These are phyloP conservation scores for Neurospora sp. DNA, from an alignment of 495 filamentous ascomycete species.

Conservation along the genomic window DNA sequence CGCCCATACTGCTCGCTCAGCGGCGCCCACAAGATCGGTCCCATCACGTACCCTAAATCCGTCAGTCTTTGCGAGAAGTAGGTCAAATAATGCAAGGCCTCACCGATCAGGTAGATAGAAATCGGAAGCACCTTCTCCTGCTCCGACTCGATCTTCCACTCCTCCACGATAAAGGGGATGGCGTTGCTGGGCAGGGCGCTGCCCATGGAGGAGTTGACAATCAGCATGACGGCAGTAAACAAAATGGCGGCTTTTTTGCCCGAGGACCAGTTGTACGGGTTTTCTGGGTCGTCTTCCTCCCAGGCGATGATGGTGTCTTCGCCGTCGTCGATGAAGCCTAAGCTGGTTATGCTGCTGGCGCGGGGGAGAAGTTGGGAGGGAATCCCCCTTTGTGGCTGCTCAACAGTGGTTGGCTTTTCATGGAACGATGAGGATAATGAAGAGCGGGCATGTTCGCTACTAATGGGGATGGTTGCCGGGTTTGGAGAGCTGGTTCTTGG, in stretches of 20 bases:
- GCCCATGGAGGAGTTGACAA: slow-evolving; percentile 67
- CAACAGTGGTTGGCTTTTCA: not conserved
- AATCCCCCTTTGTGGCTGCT: not conserved
- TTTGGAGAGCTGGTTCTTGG: not conserved
- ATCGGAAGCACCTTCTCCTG: slow-evolving; percentile 59
- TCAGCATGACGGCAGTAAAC: slow-evolving; percentile 46
- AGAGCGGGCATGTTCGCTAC: not conserved
- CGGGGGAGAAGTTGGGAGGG: not conserved
- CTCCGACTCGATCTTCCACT: slow-evolving; percentile 49
- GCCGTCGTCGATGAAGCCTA: slow-evolving; percentile 5
- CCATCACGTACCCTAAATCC: slow-evolving; percentile 15
- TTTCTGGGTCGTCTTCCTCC: slow-evolving; percentile 38
- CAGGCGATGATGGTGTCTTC: slow-evolving; percentile 37
- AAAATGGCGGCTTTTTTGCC: slow-evolving; percentile 48
- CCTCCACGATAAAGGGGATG: slow-evolving; percentile 43
- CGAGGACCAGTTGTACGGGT: slow-evolving; percentile 50
- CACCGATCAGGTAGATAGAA: slow-evolving; percentile 58
- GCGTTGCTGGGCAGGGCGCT: slow-evolving; percentile 57
- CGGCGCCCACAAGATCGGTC: slow-evolving; percentile 55
- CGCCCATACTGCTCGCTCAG: slow-evolving; percentile 63
- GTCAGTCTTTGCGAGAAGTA: not conserved
- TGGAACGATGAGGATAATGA: not conserved
- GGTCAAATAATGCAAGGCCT: not conserved
- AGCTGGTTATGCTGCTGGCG: not conserved
- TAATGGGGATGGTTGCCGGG: not conserved